Base-by-base conservation (phyloP, 345 rosid genomes). In the Noccaea bulbosa region DNA sequence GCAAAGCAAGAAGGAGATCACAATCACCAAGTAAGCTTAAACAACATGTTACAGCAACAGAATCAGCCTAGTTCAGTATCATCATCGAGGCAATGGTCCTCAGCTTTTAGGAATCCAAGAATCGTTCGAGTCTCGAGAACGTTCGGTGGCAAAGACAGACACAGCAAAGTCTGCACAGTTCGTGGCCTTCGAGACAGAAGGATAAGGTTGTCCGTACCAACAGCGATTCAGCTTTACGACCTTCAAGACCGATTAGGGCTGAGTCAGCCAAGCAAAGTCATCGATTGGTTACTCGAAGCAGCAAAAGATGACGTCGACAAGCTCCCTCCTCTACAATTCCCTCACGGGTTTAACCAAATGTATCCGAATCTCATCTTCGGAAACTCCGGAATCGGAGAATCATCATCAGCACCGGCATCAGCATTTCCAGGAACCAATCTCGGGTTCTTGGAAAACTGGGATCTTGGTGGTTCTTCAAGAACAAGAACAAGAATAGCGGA, bases 141-240 rank as follows among this genome's bases (percentile, higher is more conserved):
- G 7, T 91, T 89, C 11, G 98, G 98, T 61, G 94, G 98, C 5
- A 93, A 93, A 83, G 98, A 93, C 49, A 86, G 98, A 88, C 98
- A 93, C 34, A 89, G 97, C 83, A 93, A 93, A 76, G 98, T 93
- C 8, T 93, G 93, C 80, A 93, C 98, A 1, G 61, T 91, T 9
- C 87, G 96, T 70, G 98, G 98, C 41, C 76, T 93, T 50, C 82
- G 93, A 61, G 98, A 93, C 78, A 15, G 98, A 48, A 72, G 98
- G 70, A 93, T 93, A 58, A 80, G 98, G 74, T 89, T 93, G 45
- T 93, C 98, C 2, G 98, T 91, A 1, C 96, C 97, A 0, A 93
- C 98, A 17, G 98, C 98, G 0, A 79, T 93, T 81, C 97, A 93
- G 20, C 57, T 93, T 4, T 93, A 91, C 59, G 97, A 91, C 78